Base-by-base conservation (phyloP, 805 yeast genomes). In the Candida silvatica region DNA sequence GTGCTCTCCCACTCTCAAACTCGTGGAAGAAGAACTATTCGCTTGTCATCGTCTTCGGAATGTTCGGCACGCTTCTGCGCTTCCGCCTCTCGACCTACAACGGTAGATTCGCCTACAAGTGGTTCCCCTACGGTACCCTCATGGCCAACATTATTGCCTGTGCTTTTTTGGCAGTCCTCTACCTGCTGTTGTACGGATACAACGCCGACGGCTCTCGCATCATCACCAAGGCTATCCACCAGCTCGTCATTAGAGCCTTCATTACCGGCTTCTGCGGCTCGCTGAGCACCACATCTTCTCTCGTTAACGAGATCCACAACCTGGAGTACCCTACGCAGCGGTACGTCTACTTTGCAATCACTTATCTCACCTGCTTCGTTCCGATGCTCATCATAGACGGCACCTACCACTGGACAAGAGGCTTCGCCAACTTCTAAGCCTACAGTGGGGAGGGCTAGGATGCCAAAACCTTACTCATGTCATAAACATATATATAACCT, bases 361-460 rank as follows among this genome's bases (percentile, higher is more conserved):
- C 83, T 12, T 47, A 84, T 2, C 45, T 55, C 2, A 36, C 60
- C 0, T 66, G 79, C 12, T 83, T 72, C 49, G 35, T 58, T 4
- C 23, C 74, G 1, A 57, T 73, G 36, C 54, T 86, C 3, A 37
- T 84, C n/a, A 69, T 77, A 2, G 49, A 80, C 19, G 96, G 95
- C 0, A 60, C 81, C 5, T 84, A 76, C 49, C 65, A 69, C 27
- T 87, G 95, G 95, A 58, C 78, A 0, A 45, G 54, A 5, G 82
- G 82, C 0, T 41, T n/a, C n/a, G n/a, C n/a, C n/a, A n/a, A n/a
- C n/a, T n/a, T n/a, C n/a, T n/a, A n/a, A n/a, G n/a, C n/a, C n/a
- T n/a, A n/a, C n/a, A n/a, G n/a, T n/a, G n/a, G n/a, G n/a, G n/a
- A n/a, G n/a, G n/a, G n/a, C n/a, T n/a, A n/a, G n/a, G n/a, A n/a